Conservation (phyloP, 1,284 basidiomycete species). For the Apiotrichum montevideense region DNA sequence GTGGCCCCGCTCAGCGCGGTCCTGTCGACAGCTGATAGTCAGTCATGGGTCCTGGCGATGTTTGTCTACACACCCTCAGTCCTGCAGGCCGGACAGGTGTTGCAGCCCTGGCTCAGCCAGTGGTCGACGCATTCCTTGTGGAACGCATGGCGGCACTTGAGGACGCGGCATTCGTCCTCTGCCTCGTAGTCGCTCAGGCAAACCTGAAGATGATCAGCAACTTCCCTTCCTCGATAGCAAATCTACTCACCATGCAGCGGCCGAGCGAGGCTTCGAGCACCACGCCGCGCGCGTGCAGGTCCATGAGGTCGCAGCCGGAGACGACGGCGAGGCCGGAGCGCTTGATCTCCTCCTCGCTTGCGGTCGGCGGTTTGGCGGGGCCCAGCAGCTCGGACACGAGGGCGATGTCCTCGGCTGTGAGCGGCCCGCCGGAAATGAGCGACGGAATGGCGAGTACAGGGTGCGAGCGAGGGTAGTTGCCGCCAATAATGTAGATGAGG, state of each 20-base stretch:
- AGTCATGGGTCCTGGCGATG: too few relatives aligned
- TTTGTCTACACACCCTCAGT: conserved; percentile 34
- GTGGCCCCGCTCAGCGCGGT: background rate
- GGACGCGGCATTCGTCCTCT: conserved; percentile 68
- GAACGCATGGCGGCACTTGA: conserved; percentile 76
- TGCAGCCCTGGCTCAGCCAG: conserved; percentile 76
- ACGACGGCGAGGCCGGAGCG: conserved; percentile 69
- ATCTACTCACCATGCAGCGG: conserved; percentile 53
- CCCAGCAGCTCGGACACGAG: conserved; percentile 56
- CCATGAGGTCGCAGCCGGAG: conserved; percentile 53
- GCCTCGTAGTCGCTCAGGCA: conserved; percentile 73
- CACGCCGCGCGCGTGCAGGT: conserved; percentile 56
- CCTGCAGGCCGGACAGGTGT: conserved; percentile 80
- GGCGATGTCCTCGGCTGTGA: conserved; percentile 59
- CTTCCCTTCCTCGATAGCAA: too few relatives aligned
- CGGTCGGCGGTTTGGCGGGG: conserved; percentile 57
- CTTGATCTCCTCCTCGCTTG: conserved; percentile 70
- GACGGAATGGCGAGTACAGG: conserved; percentile 71
- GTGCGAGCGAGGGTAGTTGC: conserved; percentile 77
- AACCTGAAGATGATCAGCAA: conserved; percentile 54
- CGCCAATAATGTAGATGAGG: conserved; percentile 53
- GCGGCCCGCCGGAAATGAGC: conserved; percentile 54
- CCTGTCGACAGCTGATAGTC: background rate
- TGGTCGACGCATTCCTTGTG: conserved; percentile 75
- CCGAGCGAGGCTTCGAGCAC: conserved; percentile 71